phyloP scores from a whole-genome alignment of 192 early-diverging fungal species.

The Mortierella hygrophila region DNA sequence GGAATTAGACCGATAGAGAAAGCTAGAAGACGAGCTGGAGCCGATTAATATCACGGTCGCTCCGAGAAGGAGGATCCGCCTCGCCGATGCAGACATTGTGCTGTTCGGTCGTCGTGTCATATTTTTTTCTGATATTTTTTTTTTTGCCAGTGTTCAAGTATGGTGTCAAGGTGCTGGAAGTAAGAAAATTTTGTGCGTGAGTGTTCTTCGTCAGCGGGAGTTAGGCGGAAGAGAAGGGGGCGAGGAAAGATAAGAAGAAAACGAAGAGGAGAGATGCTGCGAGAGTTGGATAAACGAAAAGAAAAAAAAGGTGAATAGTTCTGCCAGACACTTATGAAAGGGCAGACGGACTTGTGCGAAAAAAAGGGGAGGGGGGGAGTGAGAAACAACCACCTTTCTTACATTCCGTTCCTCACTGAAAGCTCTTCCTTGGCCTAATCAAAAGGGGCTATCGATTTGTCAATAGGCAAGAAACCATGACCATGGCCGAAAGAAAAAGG shows the following conservation, averaged over 20 bases:
- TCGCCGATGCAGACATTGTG: neutral
- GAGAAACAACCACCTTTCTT: neutral
- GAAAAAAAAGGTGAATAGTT: neutral
- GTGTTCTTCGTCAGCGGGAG: neutral
- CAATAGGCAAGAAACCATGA: neutral
- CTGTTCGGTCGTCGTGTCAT: neutral
- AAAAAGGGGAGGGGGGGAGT: neutral
- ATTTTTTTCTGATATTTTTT: neutral
- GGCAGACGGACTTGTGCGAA: neutral
- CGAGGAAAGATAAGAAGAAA: neutral
- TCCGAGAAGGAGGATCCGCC: neutral
- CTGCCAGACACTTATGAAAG: neutral
- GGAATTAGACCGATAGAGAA: neutral
- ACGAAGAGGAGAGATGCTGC: neutral
- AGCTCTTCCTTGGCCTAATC: too few relatives aligned
- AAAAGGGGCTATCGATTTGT: neutral
- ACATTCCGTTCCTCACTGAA: neutral
- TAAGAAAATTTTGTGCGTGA: neutral
- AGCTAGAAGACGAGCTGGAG: neutral
- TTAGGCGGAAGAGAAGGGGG: neutral
- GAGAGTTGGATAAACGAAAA: neutral
- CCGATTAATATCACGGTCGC: conserved; percentile 7
- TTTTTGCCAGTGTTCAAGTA: neutral
- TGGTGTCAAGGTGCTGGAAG: neutral
- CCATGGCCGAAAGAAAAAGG: neutral